A percentile compares a stretch with the other conserved stretches of the same genome.
These are phyloP conservation scores for Pseudozyma thailandica DNA, from an alignment of 1,284 basidiomycete species.

Conservation along the genomic window DNA sequence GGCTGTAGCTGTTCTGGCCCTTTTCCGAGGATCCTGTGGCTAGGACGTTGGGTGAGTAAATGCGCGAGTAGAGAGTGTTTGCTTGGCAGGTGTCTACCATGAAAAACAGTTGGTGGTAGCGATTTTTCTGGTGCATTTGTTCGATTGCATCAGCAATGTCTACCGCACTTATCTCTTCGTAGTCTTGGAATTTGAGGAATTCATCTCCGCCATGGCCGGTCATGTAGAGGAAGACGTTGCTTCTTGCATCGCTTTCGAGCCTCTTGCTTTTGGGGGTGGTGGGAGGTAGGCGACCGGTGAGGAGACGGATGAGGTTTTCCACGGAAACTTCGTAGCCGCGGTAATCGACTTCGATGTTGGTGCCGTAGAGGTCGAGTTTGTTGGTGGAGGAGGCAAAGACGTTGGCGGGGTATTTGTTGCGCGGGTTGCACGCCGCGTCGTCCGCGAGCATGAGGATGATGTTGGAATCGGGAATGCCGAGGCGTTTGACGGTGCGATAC, in stretches of 20 bases:
- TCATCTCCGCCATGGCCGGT: slow-evolving; percentile 98
- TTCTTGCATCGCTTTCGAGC: slow-evolving; percentile 87
- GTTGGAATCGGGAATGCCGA: slow-evolving; percentile 96
- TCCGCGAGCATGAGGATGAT: slow-evolving; percentile 99
- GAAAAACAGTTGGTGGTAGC: slow-evolving; percentile 94
- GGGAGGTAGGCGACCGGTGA: slow-evolving; percentile 73
- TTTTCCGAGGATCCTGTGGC: slow-evolving; percentile 89
- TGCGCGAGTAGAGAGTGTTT: slow-evolving; percentile 91
- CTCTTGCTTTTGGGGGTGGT: slow-evolving; percentile 88
- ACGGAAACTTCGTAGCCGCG: slow-evolving; percentile 97
- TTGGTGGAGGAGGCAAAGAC: slow-evolving; percentile 86
- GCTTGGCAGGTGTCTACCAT: slow-evolving; percentile 99
- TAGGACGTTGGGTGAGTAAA: slow-evolving; percentile 94
- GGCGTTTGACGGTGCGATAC: slow-evolving; percentile 97
- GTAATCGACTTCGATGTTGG: slow-evolving; percentile 97
- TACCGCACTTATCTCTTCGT: slow-evolving; percentile 94
- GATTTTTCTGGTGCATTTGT: slow-evolving; percentile 96
- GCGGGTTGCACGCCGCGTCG: slow-evolving; percentile 91
- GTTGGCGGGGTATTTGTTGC: slow-evolving; percentile 90
- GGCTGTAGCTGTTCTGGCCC: slow-evolving; percentile 95
- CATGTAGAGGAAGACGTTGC: slow-evolving; percentile 97
- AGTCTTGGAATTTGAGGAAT: slow-evolving; percentile 98
- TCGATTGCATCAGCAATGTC: slow-evolving; percentile 93
- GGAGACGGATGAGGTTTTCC: slow-evolving; percentile 88
- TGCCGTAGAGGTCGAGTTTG: slow-evolving; percentile 89